Conservation (phyloP, 2,329 filamentous ascomycete genomes). For the Neurospora sp. region DNA sequence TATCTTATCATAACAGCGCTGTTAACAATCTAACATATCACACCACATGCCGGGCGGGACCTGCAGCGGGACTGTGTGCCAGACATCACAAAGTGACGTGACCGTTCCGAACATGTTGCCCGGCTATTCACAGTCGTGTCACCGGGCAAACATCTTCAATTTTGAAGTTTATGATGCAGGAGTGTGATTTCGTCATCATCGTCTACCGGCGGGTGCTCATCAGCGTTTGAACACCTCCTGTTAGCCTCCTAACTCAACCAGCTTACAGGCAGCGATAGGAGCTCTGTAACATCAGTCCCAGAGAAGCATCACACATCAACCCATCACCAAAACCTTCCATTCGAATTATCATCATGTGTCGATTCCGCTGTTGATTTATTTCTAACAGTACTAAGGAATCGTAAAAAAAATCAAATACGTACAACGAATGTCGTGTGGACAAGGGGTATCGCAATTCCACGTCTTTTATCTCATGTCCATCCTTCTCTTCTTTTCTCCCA, state of each 20-base stretch:
- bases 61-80: neutral
- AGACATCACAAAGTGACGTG: neutral
- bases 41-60: neutral
- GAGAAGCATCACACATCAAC: neutral
- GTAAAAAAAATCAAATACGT: neutral
- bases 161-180: neutral
- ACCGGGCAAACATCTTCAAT: neutral
- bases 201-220: neutral
- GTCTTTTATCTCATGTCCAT: neutral
- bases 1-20: neutral
- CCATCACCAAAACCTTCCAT: neutral
- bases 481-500: neutral
- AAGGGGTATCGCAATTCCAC: constrained; percentile 1
- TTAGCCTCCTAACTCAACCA: neutral
- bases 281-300: neutral
- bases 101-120: neutral
- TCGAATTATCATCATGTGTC: neutral
- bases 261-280: neutral
- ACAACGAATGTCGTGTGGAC: neutral
- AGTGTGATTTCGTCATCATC: neutral
- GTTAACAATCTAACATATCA: neutral
- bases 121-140: neutral
- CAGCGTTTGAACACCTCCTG: neutral
- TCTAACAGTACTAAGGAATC: neutral
- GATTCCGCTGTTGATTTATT: neutral